phyloP scores from a whole-genome alignment of 2,329 filamentous ascomycete species.

The Colletotrichum godetiae region DNA sequence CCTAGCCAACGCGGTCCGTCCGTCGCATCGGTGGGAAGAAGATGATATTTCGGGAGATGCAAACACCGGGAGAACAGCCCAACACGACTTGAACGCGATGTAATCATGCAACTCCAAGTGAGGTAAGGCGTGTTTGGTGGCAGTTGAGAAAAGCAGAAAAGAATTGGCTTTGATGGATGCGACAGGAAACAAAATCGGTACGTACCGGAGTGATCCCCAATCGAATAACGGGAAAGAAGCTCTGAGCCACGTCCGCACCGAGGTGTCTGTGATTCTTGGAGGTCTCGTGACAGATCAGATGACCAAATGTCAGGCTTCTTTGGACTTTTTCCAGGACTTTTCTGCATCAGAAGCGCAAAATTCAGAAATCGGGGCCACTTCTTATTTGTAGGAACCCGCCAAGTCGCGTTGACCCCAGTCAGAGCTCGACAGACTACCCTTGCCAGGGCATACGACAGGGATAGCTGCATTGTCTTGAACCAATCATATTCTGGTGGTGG shows the following conservation, averaged over 20 bases:
- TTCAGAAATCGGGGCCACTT: constrained; percentile 52
- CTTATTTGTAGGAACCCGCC: constrained; percentile 55
- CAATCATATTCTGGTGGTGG: constrained; percentile 12
- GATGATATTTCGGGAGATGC: background rate
- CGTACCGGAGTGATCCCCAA: constrained; percentile 16
- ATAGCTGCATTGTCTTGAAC: background rate
- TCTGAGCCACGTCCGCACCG: background rate
- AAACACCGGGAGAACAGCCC: background rate
- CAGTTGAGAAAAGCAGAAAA: background rate
- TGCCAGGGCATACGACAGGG: constrained; percentile 28
- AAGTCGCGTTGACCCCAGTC: constrained; percentile 32
- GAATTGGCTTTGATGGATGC: background rate
- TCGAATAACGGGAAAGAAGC: background rate
- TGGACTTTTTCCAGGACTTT: constrained; percentile 34
- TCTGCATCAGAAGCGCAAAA: constrained; percentile 43
- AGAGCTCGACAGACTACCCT: constrained; percentile 25
- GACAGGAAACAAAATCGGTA: constrained; percentile 33
- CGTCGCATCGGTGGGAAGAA: background rate
- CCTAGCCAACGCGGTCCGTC: constrained; percentile 9
- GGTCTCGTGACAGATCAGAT: constrained; percentile 37
- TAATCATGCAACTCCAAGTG: background rate
- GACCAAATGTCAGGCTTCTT: constrained; percentile 30
- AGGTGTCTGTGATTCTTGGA: constrained; percentile 18
- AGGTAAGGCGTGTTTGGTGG: background rate
- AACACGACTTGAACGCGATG: background rate